Percentiles rank a stretch among this genome's conserved stretches.
phyloP scores from a whole-genome alignment of 169 alveolate species.

The Ichthyophthirius multifiliis region DNA sequence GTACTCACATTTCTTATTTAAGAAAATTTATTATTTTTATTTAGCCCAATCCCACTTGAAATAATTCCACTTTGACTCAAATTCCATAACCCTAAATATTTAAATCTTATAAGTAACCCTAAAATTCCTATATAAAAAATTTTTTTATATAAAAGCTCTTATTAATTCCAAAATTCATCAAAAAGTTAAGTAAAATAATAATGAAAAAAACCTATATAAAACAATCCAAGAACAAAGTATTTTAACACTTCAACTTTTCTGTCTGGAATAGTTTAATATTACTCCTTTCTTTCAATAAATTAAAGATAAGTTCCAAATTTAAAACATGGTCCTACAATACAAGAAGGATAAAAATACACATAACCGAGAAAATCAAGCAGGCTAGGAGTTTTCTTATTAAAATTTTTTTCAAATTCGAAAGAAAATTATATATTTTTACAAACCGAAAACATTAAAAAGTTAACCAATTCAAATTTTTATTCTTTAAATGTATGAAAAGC shows the following conservation, averaged over 20 bases:
- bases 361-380: slow-evolving; percentile 16
- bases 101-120: too few relatives aligned
- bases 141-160: neutral
- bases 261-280: neutral
- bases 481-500: neutral
- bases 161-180: neutral
- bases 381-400: neutral
- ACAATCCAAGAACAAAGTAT: neutral
- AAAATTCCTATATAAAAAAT: neutral
- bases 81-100: slow-evolving; percentile 1
- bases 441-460: neutral
- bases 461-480: neutral
- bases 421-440: slow-evolving; percentile 15
- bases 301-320: neutral
- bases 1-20: neutral
- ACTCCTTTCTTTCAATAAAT: neutral
- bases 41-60: neutral
- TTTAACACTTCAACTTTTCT: neutral
- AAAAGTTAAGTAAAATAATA: neutral
- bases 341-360: slow-evolving; percentile 20
- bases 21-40: neutral
- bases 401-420: neutral
- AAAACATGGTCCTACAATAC: slow-evolving; percentile 20
- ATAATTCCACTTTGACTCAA: slow-evolving; percentile 4
- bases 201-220: neutral